Evolutionary conservation across 2,329 filamentous ascomycete species (phyloP).

Genomic region (Zopfia rhizophila): DNA sequence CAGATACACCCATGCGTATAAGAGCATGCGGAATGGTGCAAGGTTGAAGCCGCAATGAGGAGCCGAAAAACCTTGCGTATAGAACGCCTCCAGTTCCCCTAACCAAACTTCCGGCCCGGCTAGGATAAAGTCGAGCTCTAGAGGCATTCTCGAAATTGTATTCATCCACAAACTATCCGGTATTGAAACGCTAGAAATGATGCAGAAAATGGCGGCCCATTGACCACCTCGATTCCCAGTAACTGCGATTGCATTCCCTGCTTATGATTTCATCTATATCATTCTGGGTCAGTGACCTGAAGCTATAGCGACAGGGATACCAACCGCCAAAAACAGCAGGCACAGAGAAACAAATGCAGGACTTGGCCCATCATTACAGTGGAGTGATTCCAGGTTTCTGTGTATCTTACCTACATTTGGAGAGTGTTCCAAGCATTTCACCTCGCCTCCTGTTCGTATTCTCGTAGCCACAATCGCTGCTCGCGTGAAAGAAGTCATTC

Average conservation of each 20-base stretch:
- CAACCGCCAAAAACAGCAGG: conserved; percentile 12
- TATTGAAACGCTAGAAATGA: conserved; percentile 1
- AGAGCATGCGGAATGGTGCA: conserved; percentile 8
- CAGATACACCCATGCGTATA: conserved; percentile 12
- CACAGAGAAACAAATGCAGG: background rate
- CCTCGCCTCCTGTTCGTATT: conserved; percentile 8
- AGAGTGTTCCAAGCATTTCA: conserved; percentile 4
- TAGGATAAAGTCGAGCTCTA: conserved; percentile 16
- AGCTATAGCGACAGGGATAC: conserved; percentile 6
- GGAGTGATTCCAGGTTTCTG: no score
- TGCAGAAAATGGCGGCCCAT: conserved; percentile 1
- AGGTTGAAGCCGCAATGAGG: conserved; percentile 10
- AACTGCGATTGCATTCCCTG: background rate
- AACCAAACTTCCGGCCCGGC: conserved; percentile 12
- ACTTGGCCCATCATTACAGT: no score
- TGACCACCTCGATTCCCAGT: conserved; percentile 1
- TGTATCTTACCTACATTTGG: no score
- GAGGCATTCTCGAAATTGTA: conserved; percentile 7
- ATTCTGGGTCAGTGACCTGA: conserved; percentile 4
- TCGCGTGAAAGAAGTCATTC: no score
- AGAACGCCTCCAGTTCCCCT: no score
- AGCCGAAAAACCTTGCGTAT: conserved; percentile 17
- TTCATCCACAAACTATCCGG: conserved; percentile 10
- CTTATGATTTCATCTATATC: conserved; percentile 3
- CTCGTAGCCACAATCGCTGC: conserved; percentile 4